phyloP scores from a whole-genome alignment of 169 alveolate species.

The Plasmodium knowlesi region DNA sequence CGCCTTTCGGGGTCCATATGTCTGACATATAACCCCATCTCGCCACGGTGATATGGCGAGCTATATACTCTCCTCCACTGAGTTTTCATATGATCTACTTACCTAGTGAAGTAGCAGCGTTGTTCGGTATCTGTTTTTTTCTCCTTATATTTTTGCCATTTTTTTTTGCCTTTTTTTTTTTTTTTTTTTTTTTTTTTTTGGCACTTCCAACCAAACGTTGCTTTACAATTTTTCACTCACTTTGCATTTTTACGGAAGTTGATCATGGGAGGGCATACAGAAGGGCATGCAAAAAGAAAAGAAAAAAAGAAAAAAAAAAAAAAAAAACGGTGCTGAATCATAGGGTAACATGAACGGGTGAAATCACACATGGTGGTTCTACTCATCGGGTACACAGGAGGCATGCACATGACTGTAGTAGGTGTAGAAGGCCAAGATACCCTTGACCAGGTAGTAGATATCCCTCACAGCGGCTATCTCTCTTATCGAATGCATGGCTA shows the following conservation, averaged over 20 bases:
- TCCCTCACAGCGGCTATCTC: conserved; percentile 88
- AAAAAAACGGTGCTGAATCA: background rate
- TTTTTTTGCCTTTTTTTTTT: background rate
- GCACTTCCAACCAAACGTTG: background rate
- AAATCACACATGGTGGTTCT: background rate
- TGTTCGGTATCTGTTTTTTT: background rate
- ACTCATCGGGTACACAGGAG: conserved; percentile 16
- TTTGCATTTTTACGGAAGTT: background rate
- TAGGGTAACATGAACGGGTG: background rate
- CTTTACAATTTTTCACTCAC: background rate
- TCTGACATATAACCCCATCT: background rate
- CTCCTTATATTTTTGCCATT: background rate
- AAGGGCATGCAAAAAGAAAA: background rate
- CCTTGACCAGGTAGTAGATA: conserved; percentile 71
- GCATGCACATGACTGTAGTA: conserved; percentile 48
- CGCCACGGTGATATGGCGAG: background rate
- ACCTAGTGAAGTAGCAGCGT: background rate
- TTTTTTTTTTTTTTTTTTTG: background rate
- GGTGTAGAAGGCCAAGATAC: conserved; percentile 68
- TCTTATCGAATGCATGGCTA: conserved; percentile 97
- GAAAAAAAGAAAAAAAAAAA: too few relatives aligned
- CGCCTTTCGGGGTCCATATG: background rate
- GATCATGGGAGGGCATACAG: background rate
- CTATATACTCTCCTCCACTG: background rate
- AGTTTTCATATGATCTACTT: background rate